Evolutionary conservation across 2,329 filamentous ascomycete species (phyloP).

Genomic region (Fonsecaea multimorphosa): DNA sequence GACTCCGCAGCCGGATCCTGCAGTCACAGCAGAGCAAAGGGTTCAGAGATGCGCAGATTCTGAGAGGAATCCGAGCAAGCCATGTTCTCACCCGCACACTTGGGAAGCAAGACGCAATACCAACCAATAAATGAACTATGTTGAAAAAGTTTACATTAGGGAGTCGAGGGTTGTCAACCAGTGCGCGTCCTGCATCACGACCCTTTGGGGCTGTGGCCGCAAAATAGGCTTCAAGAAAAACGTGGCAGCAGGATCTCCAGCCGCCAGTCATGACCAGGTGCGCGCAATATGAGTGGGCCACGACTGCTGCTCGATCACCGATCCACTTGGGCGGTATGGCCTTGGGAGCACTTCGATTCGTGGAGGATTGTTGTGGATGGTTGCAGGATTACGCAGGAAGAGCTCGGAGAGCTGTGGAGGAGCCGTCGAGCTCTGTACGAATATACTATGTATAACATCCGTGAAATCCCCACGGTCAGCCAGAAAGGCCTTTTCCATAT

Average conservation of each 20-base stretch:
- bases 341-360: constrained; percentile 21
- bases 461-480: neutral
- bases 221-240: constrained; percentile 18
- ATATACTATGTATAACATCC: constrained; percentile 21
- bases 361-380: neutral
- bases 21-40: constrained; percentile 13
- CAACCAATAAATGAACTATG: constrained; percentile 9
- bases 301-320: constrained; percentile 18
- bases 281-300: constrained; percentile 16
- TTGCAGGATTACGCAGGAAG: constrained; percentile 17
- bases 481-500: neutral
- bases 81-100: neutral
- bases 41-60: constrained; percentile 14
- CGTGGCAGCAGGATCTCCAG: constrained; percentile 25
- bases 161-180: constrained; percentile 5
- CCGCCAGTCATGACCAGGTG: constrained; percentile 11
- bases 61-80: neutral
- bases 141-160: constrained; percentile 3
- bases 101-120: constrained; percentile 4
- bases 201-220: neutral
- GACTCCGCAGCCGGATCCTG: constrained; percentile 27
- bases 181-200: constrained; percentile 10
- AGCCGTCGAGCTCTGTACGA: constrained; percentile 4
- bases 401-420: constrained; percentile 8
- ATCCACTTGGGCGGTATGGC: constrained; percentile 8